A percentile compares a stretch with the other conserved stretches of the same genome.
Evolutionary conservation across 441 rosid species (phyloP).

Genomic region (Croton setiger): DNA sequence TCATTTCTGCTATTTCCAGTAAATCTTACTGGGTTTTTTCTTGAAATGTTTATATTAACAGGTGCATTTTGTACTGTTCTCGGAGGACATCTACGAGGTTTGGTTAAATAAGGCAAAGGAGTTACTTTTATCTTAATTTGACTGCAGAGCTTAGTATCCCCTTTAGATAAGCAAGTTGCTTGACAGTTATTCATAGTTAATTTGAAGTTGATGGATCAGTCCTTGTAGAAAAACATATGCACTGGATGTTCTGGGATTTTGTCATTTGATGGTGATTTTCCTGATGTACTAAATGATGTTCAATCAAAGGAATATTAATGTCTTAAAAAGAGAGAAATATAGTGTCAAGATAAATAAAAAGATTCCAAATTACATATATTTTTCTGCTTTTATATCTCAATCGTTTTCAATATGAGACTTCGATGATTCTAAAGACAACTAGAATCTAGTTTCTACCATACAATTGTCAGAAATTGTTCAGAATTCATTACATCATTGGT

Average conservation of each 20-base stretch:
- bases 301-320: too few species aligned
- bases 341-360: too few species aligned
- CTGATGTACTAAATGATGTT: too few species aligned
- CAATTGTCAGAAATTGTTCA: not conserved
- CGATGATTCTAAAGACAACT: too few species aligned
- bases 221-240: too few species aligned
- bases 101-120: slow-evolving; percentile 78
- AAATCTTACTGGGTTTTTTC: not conserved
- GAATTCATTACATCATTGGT: not conserved
- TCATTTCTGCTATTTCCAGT: not conserved
- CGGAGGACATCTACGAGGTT: slow-evolving; percentile 44
- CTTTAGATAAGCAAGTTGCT: not conserved
- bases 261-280: too few species aligned
- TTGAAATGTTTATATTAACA: slow-evolving; percentile 23
- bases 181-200: not conserved
- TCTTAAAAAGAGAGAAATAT: too few species aligned
- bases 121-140: slow-evolving; percentile 36
- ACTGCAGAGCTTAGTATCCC: not conserved
- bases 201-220: not conserved
- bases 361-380: too few species aligned
- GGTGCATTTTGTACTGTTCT: slow-evolving; percentile 78
- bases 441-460: not conserved
- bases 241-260: too few species aligned
- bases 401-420: too few species aligned
- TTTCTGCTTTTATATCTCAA: too few species aligned